Base-by-base conservation (phyloP, 495 filamentous ascomycete species). In the Penicillium bialowiezense region DNA sequence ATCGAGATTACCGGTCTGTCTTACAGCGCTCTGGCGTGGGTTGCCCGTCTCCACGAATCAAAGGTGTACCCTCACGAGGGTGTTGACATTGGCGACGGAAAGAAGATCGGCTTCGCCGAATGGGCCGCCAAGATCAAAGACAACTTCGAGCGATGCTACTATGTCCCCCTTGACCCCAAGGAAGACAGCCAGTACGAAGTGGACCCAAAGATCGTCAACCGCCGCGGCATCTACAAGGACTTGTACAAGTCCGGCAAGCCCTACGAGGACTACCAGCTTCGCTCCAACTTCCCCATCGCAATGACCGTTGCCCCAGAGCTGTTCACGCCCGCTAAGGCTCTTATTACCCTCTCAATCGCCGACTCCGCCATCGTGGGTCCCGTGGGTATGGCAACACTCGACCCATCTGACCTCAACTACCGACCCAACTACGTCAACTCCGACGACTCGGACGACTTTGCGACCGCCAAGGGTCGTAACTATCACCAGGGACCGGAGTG, bases 401-500 rank as follows among this genome's bases (percentile, higher is more conserved):
- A 97, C 59, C 92, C 95, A 3, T 73, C 73, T 5, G 95, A 99
- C 64, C 73, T 88, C 24, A 95, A 97, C 62, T 99, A 99, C 66
- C 84, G 87, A 6, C 90, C 90, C 0, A 85, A 91, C 73, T 99
- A 99, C 73, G 84, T 82, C 72, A 99, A 99, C 71, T 87, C 86
- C 35, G 91, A 97, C 63, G 95, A 99, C 67, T 89, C 82, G 9
- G 81, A 77, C 29, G 88, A 96, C 62, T 97, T 96, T 60, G 78
- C 85, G 1, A 97, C 90, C 0, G 82, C 86, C 47, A 97, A 97
- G 59, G 95, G 95, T 12, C 77, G 95, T 14, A 97, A 96, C 62
- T 99, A 99, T 65, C 95, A 99, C 64, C 93, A 97, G 67, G 95
- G 95, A 1, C 95, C 95, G 0, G 95, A 99, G 67, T 99, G 95